Evolutionary conservation across 371 early-diverging fungal genomes (phyloP).

Genomic region (Gilbertella persicaria): DNA sequence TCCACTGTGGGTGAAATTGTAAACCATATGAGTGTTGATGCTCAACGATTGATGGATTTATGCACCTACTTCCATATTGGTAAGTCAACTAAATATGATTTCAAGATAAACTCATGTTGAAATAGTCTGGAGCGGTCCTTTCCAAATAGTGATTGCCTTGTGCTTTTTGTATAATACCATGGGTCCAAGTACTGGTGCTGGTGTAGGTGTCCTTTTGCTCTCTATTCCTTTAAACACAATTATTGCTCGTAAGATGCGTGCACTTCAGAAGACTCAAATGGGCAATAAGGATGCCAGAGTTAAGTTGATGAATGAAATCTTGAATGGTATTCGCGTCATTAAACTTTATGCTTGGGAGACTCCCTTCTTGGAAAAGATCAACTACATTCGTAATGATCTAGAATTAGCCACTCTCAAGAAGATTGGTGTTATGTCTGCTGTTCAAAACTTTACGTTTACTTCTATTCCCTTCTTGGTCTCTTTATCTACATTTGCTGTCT

Average conservation of each 20-base stretch:
- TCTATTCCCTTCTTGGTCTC: constrained; percentile 90
- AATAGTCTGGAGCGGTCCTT: constrained; percentile 87
- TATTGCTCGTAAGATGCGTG: constrained; percentile 65
- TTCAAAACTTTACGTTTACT: constrained; percentile 69
- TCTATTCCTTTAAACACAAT: constrained; percentile 74
- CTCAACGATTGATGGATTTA: constrained; percentile 73
- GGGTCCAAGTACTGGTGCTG: constrained; percentile 86
- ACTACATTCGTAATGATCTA: constrained; percentile 72
- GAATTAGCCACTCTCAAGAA: constrained; percentile 78
- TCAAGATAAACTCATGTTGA: background rate
- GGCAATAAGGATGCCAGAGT: constrained; percentile 88
- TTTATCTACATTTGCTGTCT: constrained; percentile 82
- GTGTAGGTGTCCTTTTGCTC: constrained; percentile 82
- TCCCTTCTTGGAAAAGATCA: constrained; percentile 66
- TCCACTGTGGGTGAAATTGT: constrained; percentile 88
- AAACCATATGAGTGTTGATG: constrained; percentile 92
- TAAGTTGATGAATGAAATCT: constrained; percentile 89
- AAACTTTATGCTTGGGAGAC: constrained; percentile 85
- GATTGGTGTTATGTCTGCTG: constrained; percentile 66
- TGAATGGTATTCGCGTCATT: constrained; percentile 93
- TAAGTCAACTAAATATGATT: constrained; percentile 19
- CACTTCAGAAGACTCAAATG: constrained; percentile 85
- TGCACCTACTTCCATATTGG: constrained; percentile 74
- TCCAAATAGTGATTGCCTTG: constrained; percentile 85
- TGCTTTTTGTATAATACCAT: constrained; percentile 80